phyloP scores from a whole-genome alignment of 768 basidiomycete genomes.

The Kwoniella sp. region DNA sequence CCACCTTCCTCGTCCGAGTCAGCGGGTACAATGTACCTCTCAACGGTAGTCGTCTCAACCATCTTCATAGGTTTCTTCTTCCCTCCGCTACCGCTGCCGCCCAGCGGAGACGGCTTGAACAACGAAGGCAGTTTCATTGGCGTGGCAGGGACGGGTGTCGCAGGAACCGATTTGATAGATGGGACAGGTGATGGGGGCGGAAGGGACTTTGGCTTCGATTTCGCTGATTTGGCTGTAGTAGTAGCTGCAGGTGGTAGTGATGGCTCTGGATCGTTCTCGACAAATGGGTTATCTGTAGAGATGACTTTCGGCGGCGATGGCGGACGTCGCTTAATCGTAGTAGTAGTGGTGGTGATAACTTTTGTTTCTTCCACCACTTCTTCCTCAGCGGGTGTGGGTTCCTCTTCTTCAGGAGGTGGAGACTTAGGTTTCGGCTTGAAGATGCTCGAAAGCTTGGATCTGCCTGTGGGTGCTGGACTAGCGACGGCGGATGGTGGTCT shows the following conservation, averaged over 20 bases:
- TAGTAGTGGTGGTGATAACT: constrained; percentile 32
- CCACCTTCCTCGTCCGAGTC: constrained; percentile 14
- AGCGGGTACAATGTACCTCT: not conserved
- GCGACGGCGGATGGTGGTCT: constrained; percentile 11
- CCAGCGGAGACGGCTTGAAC: constrained; percentile 1
- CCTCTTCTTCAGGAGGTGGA: constrained; percentile 4
- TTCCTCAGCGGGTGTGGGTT: constrained; percentile 3
- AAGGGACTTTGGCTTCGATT: constrained; percentile 12
- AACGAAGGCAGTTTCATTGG: constrained; percentile 14
- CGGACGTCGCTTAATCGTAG: constrained; percentile 20
- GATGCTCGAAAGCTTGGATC: constrained; percentile 13
- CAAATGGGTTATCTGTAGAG: constrained; percentile 14
- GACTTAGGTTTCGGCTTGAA: constrained; percentile 11
- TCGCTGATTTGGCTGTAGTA: constrained; percentile 8
- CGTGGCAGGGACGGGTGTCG: constrained; percentile 6
- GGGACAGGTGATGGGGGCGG: constrained; percentile 13
- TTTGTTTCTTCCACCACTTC: constrained; percentile 32
- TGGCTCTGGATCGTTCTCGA: constrained; percentile 21
- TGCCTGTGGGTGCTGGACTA: constrained; percentile 13
- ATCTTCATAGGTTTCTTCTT: constrained; percentile 18
- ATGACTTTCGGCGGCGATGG: constrained; percentile 21
- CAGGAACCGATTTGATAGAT: constrained; percentile 2
- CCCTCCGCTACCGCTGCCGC: not conserved
- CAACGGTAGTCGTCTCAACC: constrained; percentile 21
- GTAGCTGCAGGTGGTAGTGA: constrained; percentile 5